Conservation (phyloP, 345 rosid genomes). For the Eucalyptus curtisii region DNA sequence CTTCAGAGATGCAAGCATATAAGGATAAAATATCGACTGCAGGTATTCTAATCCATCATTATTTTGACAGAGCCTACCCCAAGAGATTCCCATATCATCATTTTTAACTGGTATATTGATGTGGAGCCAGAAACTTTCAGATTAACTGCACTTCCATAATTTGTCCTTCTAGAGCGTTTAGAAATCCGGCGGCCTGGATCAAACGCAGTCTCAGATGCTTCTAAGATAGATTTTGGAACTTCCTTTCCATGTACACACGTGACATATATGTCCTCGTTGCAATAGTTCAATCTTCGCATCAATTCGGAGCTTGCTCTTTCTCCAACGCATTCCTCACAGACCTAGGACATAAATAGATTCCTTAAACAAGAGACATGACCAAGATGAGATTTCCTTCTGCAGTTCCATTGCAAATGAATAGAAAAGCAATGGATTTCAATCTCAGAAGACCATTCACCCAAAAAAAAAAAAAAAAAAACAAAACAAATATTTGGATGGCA, state of each 20-base stretch:
- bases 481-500: background rate
- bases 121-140: constrained; percentile 86
- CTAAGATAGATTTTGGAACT: constrained; percentile 83
- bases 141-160: constrained; percentile 57
- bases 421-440: background rate
- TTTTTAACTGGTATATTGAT: constrained; percentile 80
- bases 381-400: background rate
- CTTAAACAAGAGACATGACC: background rate
- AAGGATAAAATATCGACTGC: background rate
- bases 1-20: background rate
- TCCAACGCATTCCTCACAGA: constrained; percentile 89
- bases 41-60: background rate
- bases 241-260: constrained; percentile 79
- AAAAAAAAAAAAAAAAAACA: background rate
- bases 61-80: constrained; percentile 51
- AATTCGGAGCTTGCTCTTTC: constrained; percentile 87
- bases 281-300: constrained; percentile 79
- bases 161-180: constrained; percentile 77
- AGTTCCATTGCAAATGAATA: background rate
- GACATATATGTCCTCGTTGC: constrained; percentile 62
- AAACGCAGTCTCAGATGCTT: constrained; percentile 52
- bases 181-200: constrained; percentile 80
- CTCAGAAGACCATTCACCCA: background rate
- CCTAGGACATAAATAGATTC: constrained; percentile 16
- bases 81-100: constrained; percentile 99